Evolutionary conservation across 768 basidiomycete genomes (phyloP), one percentile per base, ranked within the genome.

Genomic region (Hericium erinaceus): DNA sequence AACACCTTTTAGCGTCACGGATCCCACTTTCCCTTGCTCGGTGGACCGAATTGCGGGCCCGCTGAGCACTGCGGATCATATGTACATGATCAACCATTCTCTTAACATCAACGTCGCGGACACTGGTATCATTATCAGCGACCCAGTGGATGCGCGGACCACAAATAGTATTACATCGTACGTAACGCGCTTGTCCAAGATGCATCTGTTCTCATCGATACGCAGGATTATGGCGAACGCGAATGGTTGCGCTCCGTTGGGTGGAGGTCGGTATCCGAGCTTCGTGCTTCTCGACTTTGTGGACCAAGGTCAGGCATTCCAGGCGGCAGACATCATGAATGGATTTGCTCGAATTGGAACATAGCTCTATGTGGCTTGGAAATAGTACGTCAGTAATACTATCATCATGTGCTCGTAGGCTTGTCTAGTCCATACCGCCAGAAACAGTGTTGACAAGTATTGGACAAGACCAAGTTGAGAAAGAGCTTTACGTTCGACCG

Each of bases 81-180:
- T 77, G 64, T 80, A 81, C 64, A 68, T 82, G 69, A 80, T 83
- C 66, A 84, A 83, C 64, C 82, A 84, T 60, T 78, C 75, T 11
- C 69, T 83, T 6, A 78, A 83, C 71, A 71, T 64, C 53, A 70
- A 82, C 39, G 15, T 71, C 18, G 54, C 69, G 53, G 62, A 49
- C 64, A 56, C 52, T 20, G 64, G 65, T 46, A 61, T 72, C 60
- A 58, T 68, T 50, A 60, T 71, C 49, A 61, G 61, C 55, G 68
- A 71, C 57, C 66, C 64, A 4, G n/a, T 26, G 15, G 62, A 65
- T 33, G 69, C 70, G 4, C 38, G 58, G 0, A 69, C 61, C 16
- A 72, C 70, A n/a, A 72, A 72, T 59, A 54, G 66, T 57, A 63
- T 67, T 8, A 26, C 58, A n/a, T 70, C 69, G 66, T 70, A 48